A percentile compares a stretch with the other conserved stretches of the same genome.
Conservation (phyloP, 73 alveolate species). For the Paraurostyla sp. region DNA sequence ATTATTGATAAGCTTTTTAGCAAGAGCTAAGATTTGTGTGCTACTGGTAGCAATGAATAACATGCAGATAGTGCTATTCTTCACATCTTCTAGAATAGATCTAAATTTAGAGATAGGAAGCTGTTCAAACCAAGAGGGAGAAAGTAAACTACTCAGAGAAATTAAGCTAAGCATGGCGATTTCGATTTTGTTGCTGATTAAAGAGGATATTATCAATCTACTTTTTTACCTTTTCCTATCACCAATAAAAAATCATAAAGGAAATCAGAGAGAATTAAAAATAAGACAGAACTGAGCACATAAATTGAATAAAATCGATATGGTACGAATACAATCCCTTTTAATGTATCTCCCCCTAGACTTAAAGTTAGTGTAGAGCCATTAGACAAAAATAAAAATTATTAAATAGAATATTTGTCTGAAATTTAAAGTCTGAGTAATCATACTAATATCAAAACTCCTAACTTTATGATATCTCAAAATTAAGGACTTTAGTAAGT, state of each 20-base stretch:
- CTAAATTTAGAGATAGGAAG: not conserved
- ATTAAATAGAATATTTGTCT: not conserved
- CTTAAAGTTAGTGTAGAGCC: not conserved
- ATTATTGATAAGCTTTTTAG: not conserved
- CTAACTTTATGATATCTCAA: not conserved
- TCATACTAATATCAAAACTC: not conserved
- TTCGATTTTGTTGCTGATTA: not conserved
- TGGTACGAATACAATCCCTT: no score
- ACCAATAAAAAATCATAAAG: not conserved
- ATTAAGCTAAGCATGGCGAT: not conserved
- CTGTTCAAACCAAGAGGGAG: no score
- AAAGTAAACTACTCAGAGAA: not conserved
- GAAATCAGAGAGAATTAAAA: not conserved
- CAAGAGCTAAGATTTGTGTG: not conserved
- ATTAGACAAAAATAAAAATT: not conserved
- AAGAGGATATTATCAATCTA: not conserved
- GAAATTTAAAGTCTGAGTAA: not conserved
- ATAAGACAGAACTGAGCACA: not conserved
- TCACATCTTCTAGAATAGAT: not conserved
- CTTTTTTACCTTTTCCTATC: not conserved
- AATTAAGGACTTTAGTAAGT: not conserved
- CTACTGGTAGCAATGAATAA: no score
- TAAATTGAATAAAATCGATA: no score
- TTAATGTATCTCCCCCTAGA: no score
- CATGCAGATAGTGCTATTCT: not conserved